Percentiles rank a stretch among this genome's conserved stretches.
Conservation (phyloP, 208 protist species). For the Vickermania ingenoplastis region DNA sequence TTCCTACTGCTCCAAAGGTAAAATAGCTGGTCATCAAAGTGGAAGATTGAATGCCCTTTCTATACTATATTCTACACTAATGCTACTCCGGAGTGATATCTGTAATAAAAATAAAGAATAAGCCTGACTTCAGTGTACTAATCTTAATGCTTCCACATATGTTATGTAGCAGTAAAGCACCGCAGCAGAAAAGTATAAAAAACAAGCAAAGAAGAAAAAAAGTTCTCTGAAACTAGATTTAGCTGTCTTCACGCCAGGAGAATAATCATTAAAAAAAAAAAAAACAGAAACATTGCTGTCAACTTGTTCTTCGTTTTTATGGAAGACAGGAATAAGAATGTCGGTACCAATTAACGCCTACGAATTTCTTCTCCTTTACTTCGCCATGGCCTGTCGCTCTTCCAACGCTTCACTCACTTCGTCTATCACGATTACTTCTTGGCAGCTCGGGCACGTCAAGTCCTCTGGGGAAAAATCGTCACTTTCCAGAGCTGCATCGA, state of each 20-base stretch:
- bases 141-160: background rate
- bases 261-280: too few species aligned
- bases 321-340: too few species aligned
- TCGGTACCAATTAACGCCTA: too few species aligned
- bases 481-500: constrained; percentile 32
- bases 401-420: constrained; percentile 44
- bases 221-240: background rate
- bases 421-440: constrained; percentile 56
- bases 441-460: constrained; percentile 51
- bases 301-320: too few species aligned
- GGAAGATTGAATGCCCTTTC: too few species aligned
- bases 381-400: constrained; percentile 47
- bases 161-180: background rate
- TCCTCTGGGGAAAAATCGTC: constrained; percentile 12
- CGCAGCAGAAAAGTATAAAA: background rate
- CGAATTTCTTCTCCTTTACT: constrained; percentile 1
- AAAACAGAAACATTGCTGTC: too few species aligned
- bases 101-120: background rate
- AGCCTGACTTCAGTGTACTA: background rate
- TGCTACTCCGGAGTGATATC: too few species aligned
- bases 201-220: background rate
- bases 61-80: too few species aligned
- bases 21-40: constrained; percentile 63
- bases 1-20: constrained; percentile 53
- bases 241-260: too few species aligned